phyloP scores from a whole-genome alignment of 116 monocot genomes.

The Iris pallida region DNA sequence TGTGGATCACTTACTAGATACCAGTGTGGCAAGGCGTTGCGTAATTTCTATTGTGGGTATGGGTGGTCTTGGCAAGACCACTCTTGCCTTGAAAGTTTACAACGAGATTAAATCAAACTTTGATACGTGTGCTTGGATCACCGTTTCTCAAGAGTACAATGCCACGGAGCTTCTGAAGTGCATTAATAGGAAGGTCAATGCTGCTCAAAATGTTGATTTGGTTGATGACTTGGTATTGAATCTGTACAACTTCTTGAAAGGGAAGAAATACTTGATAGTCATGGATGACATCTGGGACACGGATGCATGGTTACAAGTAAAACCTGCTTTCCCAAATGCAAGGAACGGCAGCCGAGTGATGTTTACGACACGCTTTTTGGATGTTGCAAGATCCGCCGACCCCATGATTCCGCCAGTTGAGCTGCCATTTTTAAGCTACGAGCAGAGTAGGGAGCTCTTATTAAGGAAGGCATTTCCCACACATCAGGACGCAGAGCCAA shows the following conservation, averaged over 20 bases:
- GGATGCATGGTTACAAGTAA: slow-evolving; percentile 7
- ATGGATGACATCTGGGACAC: slow-evolving; percentile 31
- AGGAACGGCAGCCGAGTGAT: slow-evolving; percentile 28
- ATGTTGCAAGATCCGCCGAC: slow-evolving; percentile 10
- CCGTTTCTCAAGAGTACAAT: too few relatives aligned
- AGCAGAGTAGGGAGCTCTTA: slow-evolving; percentile 30
- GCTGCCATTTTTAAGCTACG: not conserved
- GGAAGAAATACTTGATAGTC: slow-evolving; percentile 18
- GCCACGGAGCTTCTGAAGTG: not conserved
- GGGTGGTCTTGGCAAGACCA: slow-evolving; percentile 3
- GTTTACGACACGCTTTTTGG: slow-evolving; percentile 19
- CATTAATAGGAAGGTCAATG: not conserved
- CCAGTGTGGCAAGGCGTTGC: not conserved
- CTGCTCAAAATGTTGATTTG: not conserved
- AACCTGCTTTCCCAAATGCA: slow-evolving; percentile 10
- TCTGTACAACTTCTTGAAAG: slow-evolving; percentile 5
- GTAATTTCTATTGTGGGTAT: not conserved
- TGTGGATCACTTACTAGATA: too few relatives aligned
- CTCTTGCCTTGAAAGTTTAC: not conserved
- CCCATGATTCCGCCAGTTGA: not conserved
- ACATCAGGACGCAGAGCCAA: not conserved
- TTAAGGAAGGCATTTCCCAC: slow-evolving; percentile 18
- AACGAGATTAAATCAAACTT: not conserved
- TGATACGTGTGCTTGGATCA: not conserved
- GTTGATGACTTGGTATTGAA: not conserved